Conservation (phyloP, 1,139 yeast genomes). For the Lodderomyces oxycetoniae region DNA sequence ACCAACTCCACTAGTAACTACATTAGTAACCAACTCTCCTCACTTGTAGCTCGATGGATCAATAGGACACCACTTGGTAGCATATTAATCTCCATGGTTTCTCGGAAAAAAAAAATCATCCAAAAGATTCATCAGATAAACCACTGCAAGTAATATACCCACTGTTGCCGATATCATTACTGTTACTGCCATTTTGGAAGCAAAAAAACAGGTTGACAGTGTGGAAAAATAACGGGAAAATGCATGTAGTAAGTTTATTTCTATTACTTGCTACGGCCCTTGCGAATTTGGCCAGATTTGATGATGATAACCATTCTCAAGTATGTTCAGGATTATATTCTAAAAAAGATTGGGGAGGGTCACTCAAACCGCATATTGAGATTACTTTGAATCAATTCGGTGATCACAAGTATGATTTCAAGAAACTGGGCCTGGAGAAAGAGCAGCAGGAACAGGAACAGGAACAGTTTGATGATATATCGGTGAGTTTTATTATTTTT, state of each 20-base stretch:
- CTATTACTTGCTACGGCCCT: constrained; percentile 7
- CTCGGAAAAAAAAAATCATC: too few species aligned
- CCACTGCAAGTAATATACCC: too few species aligned
- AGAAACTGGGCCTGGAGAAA: constrained; percentile 12
- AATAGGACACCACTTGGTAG: too few species aligned
- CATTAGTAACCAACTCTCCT: too few species aligned
- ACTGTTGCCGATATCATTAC: neutral
- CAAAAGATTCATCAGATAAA: too few species aligned
- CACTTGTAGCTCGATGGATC: too few species aligned
- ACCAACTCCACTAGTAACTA: too few species aligned
- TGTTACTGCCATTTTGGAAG: too few species aligned
- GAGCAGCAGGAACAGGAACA: constrained; percentile 17
- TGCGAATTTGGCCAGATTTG: constrained; percentile 50
- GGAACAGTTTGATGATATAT: constrained; percentile 34
- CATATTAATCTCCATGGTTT: too few species aligned
- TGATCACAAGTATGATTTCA: constrained; percentile 31
- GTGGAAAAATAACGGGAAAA: constrained; percentile 1
- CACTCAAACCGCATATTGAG: constrained; percentile 56
- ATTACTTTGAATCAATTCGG: constrained; percentile 39
- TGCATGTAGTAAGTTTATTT: constrained; percentile 5
- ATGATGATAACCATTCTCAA: constrained; percentile 46
- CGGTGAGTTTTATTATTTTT: constrained; percentile 67
- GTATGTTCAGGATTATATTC: constrained; percentile 89
- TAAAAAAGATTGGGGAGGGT: constrained; percentile 84
- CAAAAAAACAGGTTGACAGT: neutral